phyloP scores from a whole-genome alignment of 352 stramenopile species.

The Phytopythium montanum region DNA sequence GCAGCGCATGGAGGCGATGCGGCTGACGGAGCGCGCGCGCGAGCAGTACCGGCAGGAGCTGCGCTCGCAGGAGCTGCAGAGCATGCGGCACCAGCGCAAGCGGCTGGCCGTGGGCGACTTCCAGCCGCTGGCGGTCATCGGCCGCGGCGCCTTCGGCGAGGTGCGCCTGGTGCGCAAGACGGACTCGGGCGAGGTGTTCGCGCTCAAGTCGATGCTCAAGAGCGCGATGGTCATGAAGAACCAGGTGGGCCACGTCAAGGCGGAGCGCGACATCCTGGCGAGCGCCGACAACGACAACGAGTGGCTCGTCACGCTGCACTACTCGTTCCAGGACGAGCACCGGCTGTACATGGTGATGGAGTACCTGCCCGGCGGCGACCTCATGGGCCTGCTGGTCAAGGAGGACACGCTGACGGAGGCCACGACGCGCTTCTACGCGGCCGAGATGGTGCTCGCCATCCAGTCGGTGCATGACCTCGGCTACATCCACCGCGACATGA shows the following conservation, averaged over 20 bases:
- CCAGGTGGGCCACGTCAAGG: constrained; percentile 95
- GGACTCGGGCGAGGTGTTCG: constrained; percentile 86
- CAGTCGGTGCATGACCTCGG: constrained; percentile 97
- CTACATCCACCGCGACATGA: constrained; percentile 99
- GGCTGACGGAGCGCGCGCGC: constrained; percentile 70
- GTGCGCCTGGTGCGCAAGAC: constrained; percentile 89
- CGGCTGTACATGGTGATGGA: constrained; percentile 97
- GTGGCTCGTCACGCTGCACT: constrained; percentile 97
- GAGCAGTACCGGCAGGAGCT: constrained; percentile 82
- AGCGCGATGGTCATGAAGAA: constrained; percentile 91
- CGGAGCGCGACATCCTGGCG: constrained; percentile 96
- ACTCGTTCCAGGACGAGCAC: constrained; percentile 95
- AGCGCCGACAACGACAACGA: constrained; percentile 94
- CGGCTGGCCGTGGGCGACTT: constrained; percentile 92
- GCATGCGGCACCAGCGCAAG: constrained; percentile 80
- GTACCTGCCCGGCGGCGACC: constrained; percentile 97
- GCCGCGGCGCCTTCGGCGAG: constrained; percentile 98
- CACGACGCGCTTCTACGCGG: constrained; percentile 95
- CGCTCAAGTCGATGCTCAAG: constrained; percentile 92
- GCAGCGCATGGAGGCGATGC: constrained; percentile 79
- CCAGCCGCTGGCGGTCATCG: constrained; percentile 96
- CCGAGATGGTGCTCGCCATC: constrained; percentile 98
- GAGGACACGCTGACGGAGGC: constrained; percentile 93
- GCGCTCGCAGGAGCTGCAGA: constrained; percentile 69
- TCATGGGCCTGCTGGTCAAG: constrained; percentile 99